Evolutionary conservation across 331 rosid species (phyloP).

Genomic region (Quercus tomentella): DNA sequence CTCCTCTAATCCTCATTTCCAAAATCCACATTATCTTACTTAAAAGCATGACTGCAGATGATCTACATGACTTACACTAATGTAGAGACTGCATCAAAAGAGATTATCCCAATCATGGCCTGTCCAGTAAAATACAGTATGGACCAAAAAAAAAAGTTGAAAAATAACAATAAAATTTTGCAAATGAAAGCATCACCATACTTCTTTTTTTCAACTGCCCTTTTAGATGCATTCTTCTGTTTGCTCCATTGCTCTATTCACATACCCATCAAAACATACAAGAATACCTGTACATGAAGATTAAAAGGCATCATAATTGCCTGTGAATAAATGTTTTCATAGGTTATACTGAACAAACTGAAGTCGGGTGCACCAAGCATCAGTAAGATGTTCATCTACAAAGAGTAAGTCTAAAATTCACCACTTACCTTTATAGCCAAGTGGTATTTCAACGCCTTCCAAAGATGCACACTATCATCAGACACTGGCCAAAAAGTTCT

Average conservation of each 20-base stretch:
- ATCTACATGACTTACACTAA: too few relatives aligned
- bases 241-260: conserved; percentile 78
- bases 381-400: background rate
- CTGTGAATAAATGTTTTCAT: background rate
- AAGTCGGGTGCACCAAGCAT: background rate
- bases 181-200: conserved; percentile 34
- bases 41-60: too few relatives aligned
- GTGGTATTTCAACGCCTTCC: too few relatives aligned
- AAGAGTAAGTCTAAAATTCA: background rate
- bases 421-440: background rate
- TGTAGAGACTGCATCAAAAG: too few relatives aligned
- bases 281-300: conserved; percentile 43
- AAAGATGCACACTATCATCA: too few relatives aligned
- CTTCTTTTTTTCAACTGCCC: conserved; percentile 84
- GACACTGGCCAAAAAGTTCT: too few relatives aligned
- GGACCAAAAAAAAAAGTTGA: too few relatives aligned
- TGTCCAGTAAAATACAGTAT: too few relatives aligned
- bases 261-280: conserved; percentile 54
- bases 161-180: too few relatives aligned
- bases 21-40: too few relatives aligned
- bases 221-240: conserved; percentile 85
- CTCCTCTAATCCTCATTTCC: too few relatives aligned
- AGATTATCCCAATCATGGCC: too few relatives aligned
- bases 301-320: background rate
- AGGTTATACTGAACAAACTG: background rate